phyloP scores from a whole-genome alignment of 768 basidiomycete species.

The Pleurotus giganteus region DNA sequence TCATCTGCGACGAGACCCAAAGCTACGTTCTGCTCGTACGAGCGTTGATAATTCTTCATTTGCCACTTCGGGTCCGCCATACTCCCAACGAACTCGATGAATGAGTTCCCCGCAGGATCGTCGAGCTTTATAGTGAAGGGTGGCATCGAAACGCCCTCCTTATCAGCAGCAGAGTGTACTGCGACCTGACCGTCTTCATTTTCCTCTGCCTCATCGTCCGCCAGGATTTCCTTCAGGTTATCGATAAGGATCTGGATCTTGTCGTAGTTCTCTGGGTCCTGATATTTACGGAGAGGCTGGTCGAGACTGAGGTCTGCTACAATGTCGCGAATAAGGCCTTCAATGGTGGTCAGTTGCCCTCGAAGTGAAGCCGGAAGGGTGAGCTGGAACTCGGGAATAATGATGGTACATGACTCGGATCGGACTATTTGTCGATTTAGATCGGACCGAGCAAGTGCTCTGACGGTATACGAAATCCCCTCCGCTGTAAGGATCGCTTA shows the following conservation, averaged over 20 bases:
- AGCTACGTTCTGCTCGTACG: conserved; percentile 73
- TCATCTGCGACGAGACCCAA: conserved; percentile 63
- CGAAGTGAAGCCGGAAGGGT: conserved; percentile 82
- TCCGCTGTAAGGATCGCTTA: conserved; percentile 51
- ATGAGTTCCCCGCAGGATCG: conserved; percentile 96
- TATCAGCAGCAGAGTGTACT: conserved; percentile 29
- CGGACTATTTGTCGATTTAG: conserved; percentile 93
- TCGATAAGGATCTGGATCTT: conserved; percentile 79
- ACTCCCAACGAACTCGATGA: conserved; percentile 84
- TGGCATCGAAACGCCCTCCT: conserved; percentile 52
- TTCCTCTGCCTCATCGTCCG: conserved; percentile 51
- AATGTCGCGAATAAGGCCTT: conserved; percentile 86
- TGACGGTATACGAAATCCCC: conserved; percentile 79
- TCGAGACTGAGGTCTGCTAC: conserved; percentile 75
- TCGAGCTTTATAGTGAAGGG: conserved; percentile 84
- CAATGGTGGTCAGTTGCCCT: conserved; percentile 95
- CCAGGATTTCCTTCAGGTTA: conserved; percentile 61
- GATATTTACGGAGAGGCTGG: conserved; percentile 80
- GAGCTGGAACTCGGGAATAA: conserved; percentile 85
- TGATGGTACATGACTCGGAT: conserved; percentile 76
- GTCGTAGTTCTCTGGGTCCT: conserved; percentile 66
- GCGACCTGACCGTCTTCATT: conserved; percentile 33
- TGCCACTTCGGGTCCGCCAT: conserved; percentile 95
- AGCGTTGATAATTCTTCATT: conserved; percentile 77
- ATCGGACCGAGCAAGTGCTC: conserved; percentile 71